A percentile compares a stretch with the other conserved stretches of the same genome.
Conservation (phyloP, 805 yeast genomes). For the Yueomyces sp. region DNA sequence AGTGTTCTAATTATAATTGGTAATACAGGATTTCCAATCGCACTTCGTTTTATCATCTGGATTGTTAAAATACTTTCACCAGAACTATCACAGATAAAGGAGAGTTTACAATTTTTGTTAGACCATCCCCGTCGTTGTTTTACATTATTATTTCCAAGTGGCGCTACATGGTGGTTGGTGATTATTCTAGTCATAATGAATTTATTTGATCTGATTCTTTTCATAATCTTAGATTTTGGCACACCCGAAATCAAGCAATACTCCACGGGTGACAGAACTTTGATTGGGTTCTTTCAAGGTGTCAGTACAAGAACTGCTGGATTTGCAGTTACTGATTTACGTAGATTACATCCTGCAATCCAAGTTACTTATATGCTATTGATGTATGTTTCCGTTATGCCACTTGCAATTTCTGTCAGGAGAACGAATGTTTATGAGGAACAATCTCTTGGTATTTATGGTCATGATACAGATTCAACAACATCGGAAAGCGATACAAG, state of each 20-base stretch:
- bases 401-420: conserved; percentile 90
- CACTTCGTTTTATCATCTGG: conserved; percentile 78
- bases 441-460: conserved; percentile 87
- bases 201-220: conserved; percentile 64
- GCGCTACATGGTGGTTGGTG: conserved; percentile 92
- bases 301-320: conserved; percentile 93
- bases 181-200: conserved; percentile 61
- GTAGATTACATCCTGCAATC: conserved; percentile 72
- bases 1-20: conserved; percentile 76
- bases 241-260: conserved; percentile 37
- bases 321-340: conserved; percentile 55
- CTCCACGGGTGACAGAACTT: conserved; percentile 52
- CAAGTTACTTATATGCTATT: conserved; percentile 88
- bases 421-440: conserved; percentile 97
- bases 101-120: conserved; percentile 70
- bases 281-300: conserved; percentile 84
- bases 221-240: conserved; percentile 62
- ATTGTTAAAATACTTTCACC: conserved; percentile 50
- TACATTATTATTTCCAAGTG: conserved; percentile 79
- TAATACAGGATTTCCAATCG: conserved; percentile 86
- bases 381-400: conserved; percentile 97
- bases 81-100: conserved; percentile 49
- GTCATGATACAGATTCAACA: conserved; percentile 9
- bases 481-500: conserved; percentile 16
- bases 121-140: conserved; percentile 98